Evolutionary conservation across 345 rosid genomes (phyloP), one percentile per base, ranked within the genome.

Genomic region (Bruguiera gymnorhiza): DNA sequence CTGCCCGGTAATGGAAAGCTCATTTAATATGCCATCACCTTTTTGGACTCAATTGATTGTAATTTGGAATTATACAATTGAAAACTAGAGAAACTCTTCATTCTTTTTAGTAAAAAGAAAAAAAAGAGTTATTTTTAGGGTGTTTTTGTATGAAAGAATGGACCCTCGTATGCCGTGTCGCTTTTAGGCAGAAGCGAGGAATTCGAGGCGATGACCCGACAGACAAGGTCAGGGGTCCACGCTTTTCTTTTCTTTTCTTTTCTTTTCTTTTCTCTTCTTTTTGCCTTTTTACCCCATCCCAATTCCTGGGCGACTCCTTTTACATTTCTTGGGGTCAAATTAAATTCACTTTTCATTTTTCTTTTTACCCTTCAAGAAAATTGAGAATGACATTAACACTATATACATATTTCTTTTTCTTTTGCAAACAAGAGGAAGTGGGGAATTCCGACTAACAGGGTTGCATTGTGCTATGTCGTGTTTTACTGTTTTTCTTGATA

Each of bases 121-220:
- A 27, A 27, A 27, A 27, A 57, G 63, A 71, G 11, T 39, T 43
- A 11, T 43, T 11, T 15, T 8, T 31, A 15, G 36, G 20, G 60
- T 75, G 46, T 66, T 59, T 69, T 65, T 64, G 57, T 46, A 73
- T 67, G 75, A 60, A 57, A 65, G 71, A 70, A 60, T 67, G 66
- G 67, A 55, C 80, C 84, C 84, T 85, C 86, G 86, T 76, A 80
- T 76, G 80, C 75, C 84, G 86, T 81, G 88, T 83, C 83, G 65
- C 76, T 76, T 80, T 78, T 68, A 34, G 77, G 63, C 77, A 73
- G 59, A 31, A 81, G 75, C 71, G 82, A 83, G 63, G 75, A 80
- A 68, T 79, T 79, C 86, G 82, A 85, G 82, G 84, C 75, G 71
- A 79, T 77, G 85, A 85, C 83, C 50, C 89, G 85, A 83, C 83